Conservation (phyloP, 1,139 yeast species). For the Hemisphaericaspora subhashii region DNA sequence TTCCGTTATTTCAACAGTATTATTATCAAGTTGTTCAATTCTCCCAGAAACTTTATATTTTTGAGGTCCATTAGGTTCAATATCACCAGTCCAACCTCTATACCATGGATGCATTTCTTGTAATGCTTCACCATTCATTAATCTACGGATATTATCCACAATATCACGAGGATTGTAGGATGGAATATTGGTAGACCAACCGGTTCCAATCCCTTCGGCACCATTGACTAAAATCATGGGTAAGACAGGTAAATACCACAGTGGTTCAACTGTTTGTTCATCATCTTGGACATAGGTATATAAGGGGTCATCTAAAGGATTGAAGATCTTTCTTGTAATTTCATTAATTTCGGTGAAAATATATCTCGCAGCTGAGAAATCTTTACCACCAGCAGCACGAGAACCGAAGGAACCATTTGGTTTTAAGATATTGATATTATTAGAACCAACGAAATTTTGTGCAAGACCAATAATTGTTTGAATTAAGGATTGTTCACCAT, state of each 20-base stretch:
- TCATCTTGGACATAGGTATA: conserved; percentile 86
- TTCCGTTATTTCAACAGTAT: conserved; percentile 85
- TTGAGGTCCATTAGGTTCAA: conserved; percentile 64
- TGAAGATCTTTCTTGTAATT: conserved; percentile 74
- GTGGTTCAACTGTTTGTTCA: conserved; percentile 93
- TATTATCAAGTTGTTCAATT: conserved; percentile 78
- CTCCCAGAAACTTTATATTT: conserved; percentile 75
- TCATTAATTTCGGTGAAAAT: conserved; percentile 83
- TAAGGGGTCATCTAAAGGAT: conserved; percentile 77
- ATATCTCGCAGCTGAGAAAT: conserved; percentile 98
- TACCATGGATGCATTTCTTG: conserved; percentile 90
- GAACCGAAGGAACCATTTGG: conserved; percentile 98
- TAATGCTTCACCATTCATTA: conserved; percentile 74
- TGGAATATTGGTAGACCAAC: conserved; percentile 96
- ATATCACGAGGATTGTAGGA: conserved; percentile 85
- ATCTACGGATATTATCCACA: conserved; percentile 65
- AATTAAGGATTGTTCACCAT: conserved; percentile 86
- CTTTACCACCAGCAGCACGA: conserved; percentile 96
- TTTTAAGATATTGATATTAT: conserved; percentile 77
- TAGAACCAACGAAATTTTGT: conserved; percentile 92
- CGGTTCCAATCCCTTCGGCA: conserved; percentile 98
- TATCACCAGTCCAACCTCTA: conserved; percentile 89
- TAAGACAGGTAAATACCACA: conserved; percentile 88
- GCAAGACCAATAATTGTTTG: conserved; percentile 94
- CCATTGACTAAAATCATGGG: conserved; percentile 96